phyloP scores from a whole-genome alignment of 179 eudicot genomes.

The Silene vulgaris region DNA sequence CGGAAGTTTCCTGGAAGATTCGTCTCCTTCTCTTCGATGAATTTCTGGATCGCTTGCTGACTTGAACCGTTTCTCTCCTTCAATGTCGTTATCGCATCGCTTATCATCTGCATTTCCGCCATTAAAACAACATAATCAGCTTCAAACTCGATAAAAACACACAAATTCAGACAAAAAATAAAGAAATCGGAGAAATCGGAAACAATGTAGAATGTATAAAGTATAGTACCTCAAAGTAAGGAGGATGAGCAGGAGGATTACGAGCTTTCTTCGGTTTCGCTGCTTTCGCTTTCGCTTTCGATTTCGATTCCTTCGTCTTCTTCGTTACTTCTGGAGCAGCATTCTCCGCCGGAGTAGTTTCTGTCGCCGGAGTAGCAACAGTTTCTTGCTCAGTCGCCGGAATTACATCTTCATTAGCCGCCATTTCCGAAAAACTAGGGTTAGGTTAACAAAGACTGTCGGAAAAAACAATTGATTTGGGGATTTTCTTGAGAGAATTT shows the following conservation, averaged over 20 bases:
- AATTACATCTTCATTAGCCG: slow-evolving; percentile 2
- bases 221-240: slow-evolving; percentile 43
- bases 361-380: slow-evolving; percentile 6
- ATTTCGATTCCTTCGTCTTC: slow-evolving; percentile 6
- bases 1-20: slow-evolving; percentile 40
- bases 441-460: neutral
- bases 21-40: slow-evolving; percentile 45
- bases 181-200: slow-evolving; percentile 7
- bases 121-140: neutral
- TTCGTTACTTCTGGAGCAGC: slow-evolving; percentile 15
- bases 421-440: slow-evolving; percentile 6
- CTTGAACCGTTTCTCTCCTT: slow-evolving; percentile 60
- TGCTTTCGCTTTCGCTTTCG: slow-evolving; percentile 36
- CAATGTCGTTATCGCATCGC: slow-evolving; percentile 44
- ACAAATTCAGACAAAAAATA: neutral
- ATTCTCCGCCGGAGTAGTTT: neutral
- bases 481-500: neutral
- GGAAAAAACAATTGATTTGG: neutral
- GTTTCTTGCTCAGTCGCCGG: slow-evolving; percentile 16
- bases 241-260: slow-evolving; percentile 40
- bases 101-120: slow-evolving; percentile 42
- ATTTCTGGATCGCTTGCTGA: slow-evolving; percentile 50
- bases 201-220: neutral
- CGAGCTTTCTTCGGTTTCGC: slow-evolving; percentile 29
- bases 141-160: neutral